Evolutionary conservation across 352 stramenopile species (phyloP), one percentile per base, ranked within the genome.

Genomic region (Plasmopara viticola): DNA sequence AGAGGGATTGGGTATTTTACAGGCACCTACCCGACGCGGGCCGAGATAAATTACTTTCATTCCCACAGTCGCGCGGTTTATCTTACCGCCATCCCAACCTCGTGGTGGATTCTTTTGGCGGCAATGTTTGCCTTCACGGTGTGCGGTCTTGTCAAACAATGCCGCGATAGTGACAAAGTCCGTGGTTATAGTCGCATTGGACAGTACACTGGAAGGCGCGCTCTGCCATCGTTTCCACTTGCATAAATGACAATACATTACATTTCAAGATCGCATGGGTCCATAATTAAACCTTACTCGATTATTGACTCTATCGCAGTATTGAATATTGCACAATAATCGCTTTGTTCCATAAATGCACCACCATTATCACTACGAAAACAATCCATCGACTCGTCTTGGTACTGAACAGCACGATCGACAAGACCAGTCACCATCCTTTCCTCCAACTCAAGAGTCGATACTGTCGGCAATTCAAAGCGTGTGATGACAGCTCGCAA

Each of bases 1-100:
- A 74, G 78, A 69, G 77, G 78, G 10, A 51, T 92, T n/a, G 82
- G 77, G 12, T 86, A 86, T 45, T 90, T 92, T 37, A 67, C 65
- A 39, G 79, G 77, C 28, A 70, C 70, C 17, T 92, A 88, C 55
- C 79, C 79, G 8, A 90, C 74, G 40, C 59, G 48, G n/a, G 66
- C 68, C 6, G 68, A 83, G 5, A 66, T 90, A 17, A 52, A 76
- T 4, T 68, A 54, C 9, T 84, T 87, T 35, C 68, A 74, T 38
- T 44, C 56, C 9, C 20, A 12, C 15, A 38, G 31, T 28, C 29
- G 31, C 40, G 13, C 47, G 44, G 14, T 31, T 2, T 85, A 62
- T 62, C 7, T 74, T 15, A 79, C 78, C 48, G 51, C 61, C 9
- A 64, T 92, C 15, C 72, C 74, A 1, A 46, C 18, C 0, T 58